Evolutionary conservation across 148 eudicot genomes (phyloP).

Genomic region (Rhododendron simsii): DNA sequence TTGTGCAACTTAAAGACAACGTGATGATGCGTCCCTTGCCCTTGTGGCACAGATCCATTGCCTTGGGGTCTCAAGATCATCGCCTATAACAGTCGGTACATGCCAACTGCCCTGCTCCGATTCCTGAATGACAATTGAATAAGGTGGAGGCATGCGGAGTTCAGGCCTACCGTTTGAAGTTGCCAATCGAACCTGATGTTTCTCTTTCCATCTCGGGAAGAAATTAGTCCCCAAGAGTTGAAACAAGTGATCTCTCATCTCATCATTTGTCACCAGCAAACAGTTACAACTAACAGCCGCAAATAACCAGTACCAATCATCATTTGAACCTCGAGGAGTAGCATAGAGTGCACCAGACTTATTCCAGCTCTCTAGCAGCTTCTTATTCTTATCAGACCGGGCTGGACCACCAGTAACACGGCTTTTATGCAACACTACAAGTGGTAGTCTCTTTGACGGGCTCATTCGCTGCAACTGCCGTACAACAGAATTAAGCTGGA

Average conservation of each 20-base stretch:
- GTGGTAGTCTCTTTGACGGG: slow-evolving; percentile 69
- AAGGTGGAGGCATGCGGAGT: slow-evolving; percentile 85
- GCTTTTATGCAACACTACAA: slow-evolving; percentile 59
- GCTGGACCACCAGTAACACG: slow-evolving; percentile 70
- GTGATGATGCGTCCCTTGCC: background rate
- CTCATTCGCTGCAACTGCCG: slow-evolving; percentile 48
- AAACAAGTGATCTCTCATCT: slow-evolving; percentile 83
- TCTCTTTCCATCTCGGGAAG: slow-evolving; percentile 77
- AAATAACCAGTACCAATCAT: slow-evolving; percentile 73
- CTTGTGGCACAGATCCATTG: slow-evolving; percentile 73
- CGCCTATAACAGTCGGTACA: slow-evolving; percentile 64
- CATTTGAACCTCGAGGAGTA: slow-evolving; percentile 79
- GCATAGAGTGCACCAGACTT: slow-evolving; percentile 70
- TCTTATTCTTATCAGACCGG: slow-evolving; percentile 45
- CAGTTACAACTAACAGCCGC: slow-evolving; percentile 68
- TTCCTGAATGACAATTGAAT: slow-evolving; percentile 81
- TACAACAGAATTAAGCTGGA: slow-evolving; percentile 54
- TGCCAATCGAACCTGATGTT: slow-evolving; percentile 72
- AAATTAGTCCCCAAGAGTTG: slow-evolving; percentile 65
- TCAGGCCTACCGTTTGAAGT: slow-evolving; percentile 30
- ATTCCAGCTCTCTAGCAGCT: slow-evolving; percentile 54
- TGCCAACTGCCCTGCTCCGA: slow-evolving; percentile 85
- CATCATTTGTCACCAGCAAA: slow-evolving; percentile 69
- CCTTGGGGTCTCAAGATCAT: slow-evolving; percentile 69
- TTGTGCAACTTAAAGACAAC: background rate